phyloP scores from a whole-genome alignment of 2,329 filamentous ascomycete genomes.

The Immersiporthe knoxdaviesiana region DNA sequence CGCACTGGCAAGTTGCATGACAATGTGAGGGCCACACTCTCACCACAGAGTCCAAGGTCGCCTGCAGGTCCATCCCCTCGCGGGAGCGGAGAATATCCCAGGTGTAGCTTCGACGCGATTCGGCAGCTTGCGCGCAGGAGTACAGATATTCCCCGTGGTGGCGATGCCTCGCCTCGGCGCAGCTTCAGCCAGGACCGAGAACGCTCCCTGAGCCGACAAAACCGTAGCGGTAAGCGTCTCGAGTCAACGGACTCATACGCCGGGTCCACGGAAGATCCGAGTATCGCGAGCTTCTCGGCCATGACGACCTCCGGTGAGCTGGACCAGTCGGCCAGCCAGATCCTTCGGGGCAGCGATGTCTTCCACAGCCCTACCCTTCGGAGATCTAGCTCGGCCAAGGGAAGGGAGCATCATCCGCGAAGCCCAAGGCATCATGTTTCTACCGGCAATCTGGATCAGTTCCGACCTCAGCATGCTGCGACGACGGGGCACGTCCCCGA shows the following conservation, averaged over 20 bases:
- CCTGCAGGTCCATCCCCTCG: constrained; percentile 56
- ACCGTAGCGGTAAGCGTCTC: constrained; percentile 50
- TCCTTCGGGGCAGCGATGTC: constrained; percentile 82
- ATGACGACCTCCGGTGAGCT: constrained; percentile 68
- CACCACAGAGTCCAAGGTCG: constrained; percentile 51
- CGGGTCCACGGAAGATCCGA: constrained; percentile 74
- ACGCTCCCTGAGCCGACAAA: constrained; percentile 54
- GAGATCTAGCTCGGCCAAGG: constrained; percentile 47
- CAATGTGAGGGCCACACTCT: constrained; percentile 64
- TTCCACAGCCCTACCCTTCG: constrained; percentile 79
- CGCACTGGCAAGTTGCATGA: constrained; percentile 53
- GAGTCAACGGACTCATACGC: constrained; percentile 76
- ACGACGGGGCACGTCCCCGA: constrained; percentile 46
- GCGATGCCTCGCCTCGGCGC: constrained; percentile 51
- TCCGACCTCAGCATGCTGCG: constrained; percentile 39
- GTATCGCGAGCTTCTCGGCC: constrained; percentile 62
- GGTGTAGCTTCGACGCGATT: constrained; percentile 58
- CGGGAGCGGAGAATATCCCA: constrained; percentile 55
- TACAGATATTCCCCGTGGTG: constrained; percentile 52
- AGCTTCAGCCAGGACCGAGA: constrained; percentile 66
- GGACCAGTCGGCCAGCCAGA: constrained; percentile 88
- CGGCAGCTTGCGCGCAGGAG: constrained; percentile 54
- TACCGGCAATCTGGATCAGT: constrained; percentile 8
- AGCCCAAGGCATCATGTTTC: constrained; percentile 13
- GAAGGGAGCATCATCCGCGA: constrained; percentile 29